Evolutionary conservation across 2,329 filamentous ascomycete genomes (phyloP).

Genomic region (Grosmannia huntii): DNA sequence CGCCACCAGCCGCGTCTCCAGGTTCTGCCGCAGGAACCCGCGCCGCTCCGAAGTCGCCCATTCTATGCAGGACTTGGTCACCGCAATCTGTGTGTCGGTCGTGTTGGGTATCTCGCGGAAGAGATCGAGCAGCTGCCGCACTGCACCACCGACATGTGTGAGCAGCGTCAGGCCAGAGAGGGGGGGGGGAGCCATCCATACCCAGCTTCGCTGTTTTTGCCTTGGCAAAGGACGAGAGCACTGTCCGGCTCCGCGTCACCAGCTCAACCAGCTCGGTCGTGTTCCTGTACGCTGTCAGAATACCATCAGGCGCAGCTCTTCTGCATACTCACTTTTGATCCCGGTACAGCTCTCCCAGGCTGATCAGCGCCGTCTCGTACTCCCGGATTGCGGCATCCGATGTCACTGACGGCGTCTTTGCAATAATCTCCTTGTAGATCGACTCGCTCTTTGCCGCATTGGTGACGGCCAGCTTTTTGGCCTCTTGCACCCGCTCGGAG

Average conservation of each 20-base stretch:
- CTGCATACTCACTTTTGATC: conserved; percentile 58
- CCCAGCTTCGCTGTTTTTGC: conserved; percentile 97
- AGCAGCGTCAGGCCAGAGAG: background rate
- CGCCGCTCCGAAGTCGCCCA: conserved; percentile 93
- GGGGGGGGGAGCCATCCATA: conserved; percentile 31
- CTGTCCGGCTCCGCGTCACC: conserved; percentile 78
- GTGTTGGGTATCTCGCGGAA: conserved; percentile 90
- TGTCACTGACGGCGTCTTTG: conserved; percentile 69
- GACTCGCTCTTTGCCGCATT: conserved; percentile 74
- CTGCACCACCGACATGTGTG: conserved; percentile 30
- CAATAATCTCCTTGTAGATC: conserved; percentile 81
- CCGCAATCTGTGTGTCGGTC: conserved; percentile 82
- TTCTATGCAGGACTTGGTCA: conserved; percentile 98
- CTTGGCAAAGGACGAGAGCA: conserved; percentile 93
- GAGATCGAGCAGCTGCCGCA: conserved; percentile 91
- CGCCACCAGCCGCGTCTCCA: conserved; percentile 86
- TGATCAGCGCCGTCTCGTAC: conserved; percentile 81
- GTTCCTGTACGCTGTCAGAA: conserved; percentile 37
- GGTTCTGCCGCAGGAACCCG: conserved; percentile 93
- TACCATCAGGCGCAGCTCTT: background rate
- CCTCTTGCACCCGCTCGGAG: conserved; percentile 66
- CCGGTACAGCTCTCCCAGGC: conserved; percentile 82
- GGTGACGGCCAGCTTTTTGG: conserved; percentile 68
- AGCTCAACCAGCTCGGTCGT: conserved; percentile 77
- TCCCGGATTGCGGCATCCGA: conserved; percentile 77